A percentile compares a stretch with the other conserved stretches of the same genome.
phyloP scores from a whole-genome alignment of 768 basidiomycete genomes.

The Peribolospora kevripleyi region DNA sequence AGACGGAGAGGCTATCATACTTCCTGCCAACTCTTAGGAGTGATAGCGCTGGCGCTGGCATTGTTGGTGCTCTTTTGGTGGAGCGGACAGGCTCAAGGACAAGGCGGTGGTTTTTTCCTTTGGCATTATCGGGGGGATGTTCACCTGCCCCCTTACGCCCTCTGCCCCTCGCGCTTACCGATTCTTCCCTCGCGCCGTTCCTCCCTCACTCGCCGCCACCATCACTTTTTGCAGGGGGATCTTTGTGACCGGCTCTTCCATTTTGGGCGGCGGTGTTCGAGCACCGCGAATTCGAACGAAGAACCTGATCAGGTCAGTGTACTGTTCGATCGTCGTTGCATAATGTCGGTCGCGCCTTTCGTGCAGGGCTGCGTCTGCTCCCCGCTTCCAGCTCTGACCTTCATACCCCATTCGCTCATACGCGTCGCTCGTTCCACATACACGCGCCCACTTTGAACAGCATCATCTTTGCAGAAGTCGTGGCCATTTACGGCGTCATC shows the following conservation, averaged over 20 bases:
- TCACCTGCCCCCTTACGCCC: too few species aligned
- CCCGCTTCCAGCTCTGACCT: too few species aligned
- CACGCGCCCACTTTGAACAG: constrained; percentile 23
- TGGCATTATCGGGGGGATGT: too few species aligned
- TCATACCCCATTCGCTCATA: background rate
- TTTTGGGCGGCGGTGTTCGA: constrained; percentile 83
- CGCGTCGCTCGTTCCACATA: background rate
- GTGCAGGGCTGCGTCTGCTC: too few species aligned
- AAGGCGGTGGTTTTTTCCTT: too few species aligned
- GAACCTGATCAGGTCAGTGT: constrained; percentile 71
- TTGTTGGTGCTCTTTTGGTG: background rate
- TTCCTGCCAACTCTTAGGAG: background rate
- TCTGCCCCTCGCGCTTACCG: too few species aligned
- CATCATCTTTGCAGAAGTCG: constrained; percentile 98
- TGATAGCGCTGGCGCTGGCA: background rate
- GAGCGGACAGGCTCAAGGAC: too few species aligned
- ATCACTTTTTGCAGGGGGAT: constrained; percentile 47
- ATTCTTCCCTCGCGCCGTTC: too few species aligned
- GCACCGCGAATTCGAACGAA: constrained; percentile 86
- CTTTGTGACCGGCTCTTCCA: constrained; percentile 86
- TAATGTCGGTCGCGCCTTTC: background rate
- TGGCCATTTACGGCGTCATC: constrained; percentile 93
- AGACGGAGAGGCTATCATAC: background rate
- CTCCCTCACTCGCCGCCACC: too few species aligned
- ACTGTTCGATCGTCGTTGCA: background rate